phyloP scores from a whole-genome alignment of 1,284 basidiomycete genomes.

The Amylostereum areolatum region DNA sequence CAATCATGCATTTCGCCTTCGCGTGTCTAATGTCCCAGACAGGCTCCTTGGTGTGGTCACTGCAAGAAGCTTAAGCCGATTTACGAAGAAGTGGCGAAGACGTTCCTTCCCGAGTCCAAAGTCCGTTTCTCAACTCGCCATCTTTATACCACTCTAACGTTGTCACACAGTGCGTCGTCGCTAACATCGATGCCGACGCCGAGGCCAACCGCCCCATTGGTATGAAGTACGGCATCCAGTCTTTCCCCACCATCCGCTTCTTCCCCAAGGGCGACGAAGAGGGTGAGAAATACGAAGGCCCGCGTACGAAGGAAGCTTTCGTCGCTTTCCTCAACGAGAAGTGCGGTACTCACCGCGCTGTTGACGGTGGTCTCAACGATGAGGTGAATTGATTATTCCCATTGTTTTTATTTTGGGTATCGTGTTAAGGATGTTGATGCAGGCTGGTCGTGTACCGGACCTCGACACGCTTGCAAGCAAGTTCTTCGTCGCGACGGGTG shows the following conservation, averaged over 20 bases:
- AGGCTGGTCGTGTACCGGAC: slow-evolving; percentile 78
- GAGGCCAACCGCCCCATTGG: slow-evolving; percentile 74
- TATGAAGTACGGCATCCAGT: slow-evolving; percentile 65
- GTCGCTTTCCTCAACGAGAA: slow-evolving; percentile 79
- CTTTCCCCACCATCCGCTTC: slow-evolving; percentile 93
- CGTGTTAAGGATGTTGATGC: slow-evolving; percentile 1
- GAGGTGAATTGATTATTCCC: slow-evolving; percentile 35
- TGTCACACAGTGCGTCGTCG: slow-evolving; percentile 69
- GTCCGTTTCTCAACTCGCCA: slow-evolving; percentile 32
- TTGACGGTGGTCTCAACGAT: slow-evolving; percentile 77
- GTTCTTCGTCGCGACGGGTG: slow-evolving; percentile 65
- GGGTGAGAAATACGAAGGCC: slow-evolving; percentile 63
- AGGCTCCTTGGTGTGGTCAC: slow-evolving; percentile 85
- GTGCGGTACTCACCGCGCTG: slow-evolving; percentile 80
- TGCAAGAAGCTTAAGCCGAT: slow-evolving; percentile 85
- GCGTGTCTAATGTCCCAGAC: slow-evolving; percentile 2
- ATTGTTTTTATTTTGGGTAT: not conserved
- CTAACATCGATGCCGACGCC: slow-evolving; percentile 88
- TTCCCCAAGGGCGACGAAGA: slow-evolving; percentile 69
- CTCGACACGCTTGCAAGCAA: slow-evolving; percentile 77
- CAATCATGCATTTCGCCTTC: slow-evolving; percentile 2
- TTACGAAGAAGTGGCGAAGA: slow-evolving; percentile 80
- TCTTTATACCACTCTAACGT: not conserved
- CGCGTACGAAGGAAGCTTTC: slow-evolving; percentile 64
- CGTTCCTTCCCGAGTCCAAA: slow-evolving; percentile 73